phyloP scores from a whole-genome alignment of 768 basidiomycete species.

The Lenzites betulinus region DNA sequence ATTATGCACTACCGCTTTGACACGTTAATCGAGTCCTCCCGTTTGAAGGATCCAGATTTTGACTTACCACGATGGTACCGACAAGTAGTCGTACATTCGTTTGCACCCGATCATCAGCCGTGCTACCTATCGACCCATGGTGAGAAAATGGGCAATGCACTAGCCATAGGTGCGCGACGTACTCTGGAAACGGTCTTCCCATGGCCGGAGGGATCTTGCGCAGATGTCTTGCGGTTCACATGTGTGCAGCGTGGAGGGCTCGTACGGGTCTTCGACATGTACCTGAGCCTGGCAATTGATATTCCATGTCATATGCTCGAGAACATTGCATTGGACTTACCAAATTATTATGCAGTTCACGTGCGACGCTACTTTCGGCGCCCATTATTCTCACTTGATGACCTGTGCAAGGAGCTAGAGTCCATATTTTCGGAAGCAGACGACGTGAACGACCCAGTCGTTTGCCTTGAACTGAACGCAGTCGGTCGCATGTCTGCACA shows the following conservation, averaged over 20 bases:
- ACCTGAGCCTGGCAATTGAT: not conserved
- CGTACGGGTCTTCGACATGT: not conserved
- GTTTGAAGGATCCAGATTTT: not conserved
- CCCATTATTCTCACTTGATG: not conserved
- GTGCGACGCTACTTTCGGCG: not conserved
- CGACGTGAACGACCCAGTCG: not conserved
- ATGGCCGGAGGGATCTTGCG: not conserved
- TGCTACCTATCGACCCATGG: not conserved
- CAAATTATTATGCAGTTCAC: not conserved
- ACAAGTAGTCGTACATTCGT: not conserved
- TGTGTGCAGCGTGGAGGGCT: not conserved
- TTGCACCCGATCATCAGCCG: not conserved
- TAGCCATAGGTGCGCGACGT: not conserved
- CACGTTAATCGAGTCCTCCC: not conserved
- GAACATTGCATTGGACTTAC: slow-evolving; percentile 5
- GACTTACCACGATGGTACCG: not conserved
- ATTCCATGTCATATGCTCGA: not conserved
- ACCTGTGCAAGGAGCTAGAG: not conserved
- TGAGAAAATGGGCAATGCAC: not conserved
- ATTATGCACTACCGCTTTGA: slow-evolving; percentile 1
- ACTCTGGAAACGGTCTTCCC: not conserved
- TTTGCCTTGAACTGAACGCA: not conserved
- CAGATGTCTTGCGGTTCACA: not conserved
- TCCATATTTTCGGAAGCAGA: not conserved
- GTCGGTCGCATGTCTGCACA: not conserved